Base-by-base conservation (phyloP, 805 yeast species). In the Kuraishia piskuri region DNA sequence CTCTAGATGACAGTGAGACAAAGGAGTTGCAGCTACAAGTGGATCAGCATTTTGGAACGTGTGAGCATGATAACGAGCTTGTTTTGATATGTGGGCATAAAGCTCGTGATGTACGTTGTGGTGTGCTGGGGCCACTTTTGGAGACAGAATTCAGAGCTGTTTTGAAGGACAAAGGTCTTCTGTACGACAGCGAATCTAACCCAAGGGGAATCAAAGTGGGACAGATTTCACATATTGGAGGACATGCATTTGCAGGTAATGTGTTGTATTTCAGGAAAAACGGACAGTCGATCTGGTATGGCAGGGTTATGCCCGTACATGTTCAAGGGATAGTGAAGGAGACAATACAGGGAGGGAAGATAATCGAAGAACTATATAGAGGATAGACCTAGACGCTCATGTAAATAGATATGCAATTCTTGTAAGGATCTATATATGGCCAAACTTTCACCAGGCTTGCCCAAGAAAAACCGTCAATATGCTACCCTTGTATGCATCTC, bases 161-260 rank as follows among this genome's bases (percentile, higher is more conserved):
- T 1, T 57, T 83, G 17, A 54, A 59, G 12, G 47, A 57, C 1
- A 69, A 75, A 48, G 66, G 65, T 0, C 47, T 79, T 47, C 54
- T 68, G 20, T 63, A 60, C 53, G 56, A 63, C 49, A 20, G 50
- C 7, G 57, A 49, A 1, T 47, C 49, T 1, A 64, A 61, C 45
- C 64, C 68, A 0, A 55, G 55, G 1, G 70, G 71, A 3, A 57
- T 69, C 2, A 65, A 67, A 37, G 71, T 84, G 36, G 90, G 89
- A 0, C 61, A 78, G 6, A 72, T 86, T 0, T 83, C 91, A 12
- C 96, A 89, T 64, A 73, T 89, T 46, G 95, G 96, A 1, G 96
- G 96, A 0, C 96, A 89, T 64, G 88, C 77, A 1, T 89, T 80
- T 66, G 96, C 96, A 1, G 96, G 96, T 0, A 89, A 89, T 61